phyloP scores from a whole-genome alignment of 2,329 filamentous ascomycete species.

The Epichloe sp. region DNA sequence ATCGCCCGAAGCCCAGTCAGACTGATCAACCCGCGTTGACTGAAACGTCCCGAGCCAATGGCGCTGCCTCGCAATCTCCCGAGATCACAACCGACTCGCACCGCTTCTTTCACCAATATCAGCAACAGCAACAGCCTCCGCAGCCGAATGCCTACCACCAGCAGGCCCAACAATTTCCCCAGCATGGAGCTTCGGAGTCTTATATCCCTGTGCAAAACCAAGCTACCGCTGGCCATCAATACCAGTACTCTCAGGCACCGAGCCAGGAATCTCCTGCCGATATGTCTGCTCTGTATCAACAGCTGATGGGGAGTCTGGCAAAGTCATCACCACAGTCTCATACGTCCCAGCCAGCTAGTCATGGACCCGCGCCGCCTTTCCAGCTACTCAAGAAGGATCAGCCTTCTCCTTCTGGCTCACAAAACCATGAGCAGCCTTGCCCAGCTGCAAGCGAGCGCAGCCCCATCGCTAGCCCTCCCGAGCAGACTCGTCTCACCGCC shows the following conservation, averaged over 20 bases:
- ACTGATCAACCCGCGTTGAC: slow-evolving; percentile 32
- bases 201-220: slow-evolving; percentile 13
- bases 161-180: slow-evolving; percentile 14
- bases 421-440: slow-evolving; percentile 26
- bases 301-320: slow-evolving; percentile 23
- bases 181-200: slow-evolving; percentile 14
- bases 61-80: slow-evolving; percentile 32
- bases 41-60: slow-evolving; percentile 30
- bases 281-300: slow-evolving; percentile 23
- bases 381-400: slow-evolving; percentile 40
- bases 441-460: slow-evolving; percentile 29
- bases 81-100: slow-evolving; percentile 16
- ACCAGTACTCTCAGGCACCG: slow-evolving; percentile 6
- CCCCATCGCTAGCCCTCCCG: slow-evolving; percentile 29
- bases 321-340: slow-evolving; percentile 29
- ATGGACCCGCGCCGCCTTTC: slow-evolving; percentile 24
- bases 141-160: slow-evolving; percentile 15
- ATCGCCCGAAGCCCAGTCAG: slow-evolving; percentile 58
- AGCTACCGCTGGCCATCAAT: slow-evolving; percentile 10
- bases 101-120: slow-evolving; percentile 18
- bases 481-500: slow-evolving; percentile 25
- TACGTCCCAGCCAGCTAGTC: slow-evolving; percentile 18
- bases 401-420: slow-evolving; percentile 24
- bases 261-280: slow-evolving; percentile 25
- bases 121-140: slow-evolving; percentile 14